These are phyloP conservation scores for Harringtonia aguacate DNA, from an alignment of 2,329 filamentous ascomycete species.

Conservation along the genomic window DNA sequence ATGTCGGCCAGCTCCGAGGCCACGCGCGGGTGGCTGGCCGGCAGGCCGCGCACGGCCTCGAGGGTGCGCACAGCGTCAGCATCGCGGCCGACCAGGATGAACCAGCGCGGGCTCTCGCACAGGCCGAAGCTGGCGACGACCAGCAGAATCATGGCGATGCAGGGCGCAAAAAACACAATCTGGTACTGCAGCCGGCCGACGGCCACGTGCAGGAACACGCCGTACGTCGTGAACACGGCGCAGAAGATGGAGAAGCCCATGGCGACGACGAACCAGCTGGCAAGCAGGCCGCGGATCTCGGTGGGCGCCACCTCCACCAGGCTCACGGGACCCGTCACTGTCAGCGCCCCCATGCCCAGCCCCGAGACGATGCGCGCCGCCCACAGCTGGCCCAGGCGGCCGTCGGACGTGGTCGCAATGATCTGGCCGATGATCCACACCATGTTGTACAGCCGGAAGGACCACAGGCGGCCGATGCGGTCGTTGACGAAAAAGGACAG, in stretches of 20 bases:
- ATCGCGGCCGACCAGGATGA: constrained; percentile 17
- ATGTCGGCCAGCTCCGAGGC: constrained; percentile 14
- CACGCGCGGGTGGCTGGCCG: constrained; percentile 17
- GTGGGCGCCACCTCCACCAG: constrained; percentile 35
- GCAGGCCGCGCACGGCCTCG: constrained; percentile 19
- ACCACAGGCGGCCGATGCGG: constrained; percentile 26
- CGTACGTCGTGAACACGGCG: constrained; percentile 24
- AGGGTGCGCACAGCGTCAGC: constrained; percentile 20
- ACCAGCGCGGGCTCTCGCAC: constrained; percentile 23
- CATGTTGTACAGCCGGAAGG: constrained; percentile 25
- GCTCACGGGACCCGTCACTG: constrained; percentile 33
- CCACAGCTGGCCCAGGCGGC: constrained; percentile 17
- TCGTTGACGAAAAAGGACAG: constrained; percentile 21
- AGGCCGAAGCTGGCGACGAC: constrained; percentile 19
- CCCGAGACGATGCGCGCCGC: constrained; percentile 24
- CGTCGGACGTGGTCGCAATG: constrained; percentile 19
- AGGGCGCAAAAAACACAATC: constrained; percentile 19
- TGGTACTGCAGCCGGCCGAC: constrained; percentile 17
- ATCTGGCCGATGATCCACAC: constrained; percentile 34
- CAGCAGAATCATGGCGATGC: constrained; percentile 17
- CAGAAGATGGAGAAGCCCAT: constrained; percentile 22
- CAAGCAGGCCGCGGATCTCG: constrained; percentile 29
- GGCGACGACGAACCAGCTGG: constrained; percentile 26
- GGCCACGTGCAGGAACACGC: constrained; percentile 18
- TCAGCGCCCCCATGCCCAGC: constrained; percentile 26